Conservation (phyloP, 352 stramenopile species). For the Phytophthora pseudosyringae region DNA sequence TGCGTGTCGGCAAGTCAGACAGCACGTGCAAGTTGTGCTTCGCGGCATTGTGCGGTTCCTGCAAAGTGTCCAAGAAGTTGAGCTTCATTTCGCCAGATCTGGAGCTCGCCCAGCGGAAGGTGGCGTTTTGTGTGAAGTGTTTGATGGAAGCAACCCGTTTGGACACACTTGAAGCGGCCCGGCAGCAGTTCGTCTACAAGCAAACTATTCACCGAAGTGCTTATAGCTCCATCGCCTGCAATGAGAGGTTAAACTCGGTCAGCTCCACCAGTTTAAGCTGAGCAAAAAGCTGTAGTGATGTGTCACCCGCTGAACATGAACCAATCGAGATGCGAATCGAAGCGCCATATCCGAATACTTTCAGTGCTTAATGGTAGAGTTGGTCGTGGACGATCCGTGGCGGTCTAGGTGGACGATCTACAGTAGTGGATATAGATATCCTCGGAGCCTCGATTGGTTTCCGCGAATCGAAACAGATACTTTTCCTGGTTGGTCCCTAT, state of each 20-base stretch:
- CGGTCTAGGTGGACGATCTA: too few relatives aligned
- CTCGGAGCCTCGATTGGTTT: too few relatives aligned
- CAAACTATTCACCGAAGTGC: not conserved
- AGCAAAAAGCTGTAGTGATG: too few relatives aligned
- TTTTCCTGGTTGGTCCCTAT: too few relatives aligned
- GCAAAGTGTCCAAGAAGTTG: conserved; percentile 31
- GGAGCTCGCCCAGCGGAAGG: conserved; percentile 24
- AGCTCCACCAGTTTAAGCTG: not conserved
- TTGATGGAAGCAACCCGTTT: conserved; percentile 25
- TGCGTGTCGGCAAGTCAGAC: conserved; percentile 7
- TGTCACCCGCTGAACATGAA: not conserved
- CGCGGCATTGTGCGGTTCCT: conserved; percentile 13
- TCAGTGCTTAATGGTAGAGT: too few relatives aligned
- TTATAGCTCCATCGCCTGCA: not conserved
- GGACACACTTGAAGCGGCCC: conserved; percentile 22
- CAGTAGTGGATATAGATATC: too few relatives aligned
- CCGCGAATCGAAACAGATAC: too few relatives aligned
- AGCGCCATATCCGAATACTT: too few relatives aligned
- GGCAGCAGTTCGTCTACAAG: conserved; percentile 24
- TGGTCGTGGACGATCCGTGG: too few relatives aligned
- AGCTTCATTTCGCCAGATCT: conserved; percentile 32
- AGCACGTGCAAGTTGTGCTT: conserved; percentile 33
- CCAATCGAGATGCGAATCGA: too few relatives aligned
- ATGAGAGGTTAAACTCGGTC: conserved; percentile 4
- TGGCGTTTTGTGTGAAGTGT: conserved; percentile 40